Evolutionary conservation across 768 basidiomycete genomes (phyloP).

Genomic region (Russula foetens): DNA sequence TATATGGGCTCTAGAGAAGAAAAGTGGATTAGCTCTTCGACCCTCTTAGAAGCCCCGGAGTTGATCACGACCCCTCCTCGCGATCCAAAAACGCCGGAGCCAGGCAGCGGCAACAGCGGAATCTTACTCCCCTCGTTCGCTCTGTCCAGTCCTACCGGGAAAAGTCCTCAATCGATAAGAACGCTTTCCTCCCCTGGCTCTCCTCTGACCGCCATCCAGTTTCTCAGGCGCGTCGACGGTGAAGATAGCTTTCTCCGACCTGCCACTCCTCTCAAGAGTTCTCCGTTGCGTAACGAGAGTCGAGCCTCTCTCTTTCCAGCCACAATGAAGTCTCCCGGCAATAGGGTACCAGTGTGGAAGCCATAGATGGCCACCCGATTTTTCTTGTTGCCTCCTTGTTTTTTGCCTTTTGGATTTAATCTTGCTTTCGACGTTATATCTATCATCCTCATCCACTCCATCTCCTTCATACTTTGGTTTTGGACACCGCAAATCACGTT

Average conservation of each 20-base stretch:
- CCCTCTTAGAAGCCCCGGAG: slow-evolving; percentile 52
- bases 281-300: background rate
- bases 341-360: slow-evolving; percentile 18
- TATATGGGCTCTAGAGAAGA: slow-evolving; percentile 45
- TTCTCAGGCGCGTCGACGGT: slow-evolving; percentile 69
- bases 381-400: background rate
- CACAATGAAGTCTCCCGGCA: slow-evolving; percentile 7
- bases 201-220: slow-evolving; percentile 74
- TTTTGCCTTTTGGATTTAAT: background rate
- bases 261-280: slow-evolving; percentile 52
- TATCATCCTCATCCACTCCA: slow-evolving; percentile 1
- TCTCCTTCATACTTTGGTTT: background rate
- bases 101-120: slow-evolving; percentile 30
- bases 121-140: slow-evolving; percentile 58
- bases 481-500: slow-evolving; percentile 4
- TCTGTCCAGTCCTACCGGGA: slow-evolving; percentile 40
- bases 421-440: slow-evolving; percentile 1
- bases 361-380: slow-evolving; percentile 6
- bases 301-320: slow-evolving; percentile 1
- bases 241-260: slow-evolving; percentile 47
- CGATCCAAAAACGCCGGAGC: slow-evolving; percentile 63
- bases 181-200: slow-evolving; percentile 61
- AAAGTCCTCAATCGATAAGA: slow-evolving; percentile 38
- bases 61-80: slow-evolving; percentile 29
- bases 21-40: slow-evolving; percentile 78